These are phyloP conservation scores for Fusarium albidum DNA, from an alignment of 2,329 filamentous ascomycete genomes.

Conservation along the genomic window DNA sequence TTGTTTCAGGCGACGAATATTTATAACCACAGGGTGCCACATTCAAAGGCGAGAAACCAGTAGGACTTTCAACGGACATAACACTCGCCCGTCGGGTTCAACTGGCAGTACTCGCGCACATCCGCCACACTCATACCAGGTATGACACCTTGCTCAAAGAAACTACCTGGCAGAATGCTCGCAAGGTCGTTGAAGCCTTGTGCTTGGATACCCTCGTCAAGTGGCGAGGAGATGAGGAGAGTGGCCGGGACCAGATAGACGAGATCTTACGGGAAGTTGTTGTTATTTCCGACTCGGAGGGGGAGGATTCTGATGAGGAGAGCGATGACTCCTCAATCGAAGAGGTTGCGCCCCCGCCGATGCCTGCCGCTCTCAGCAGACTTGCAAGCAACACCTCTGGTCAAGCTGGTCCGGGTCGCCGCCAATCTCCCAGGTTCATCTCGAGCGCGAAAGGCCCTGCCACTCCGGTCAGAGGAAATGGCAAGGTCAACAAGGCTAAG, in stretches of 20 bases:
- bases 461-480: slow-evolving; percentile 31
- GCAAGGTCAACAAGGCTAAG: slow-evolving; percentile 41
- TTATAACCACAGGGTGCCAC: slow-evolving; percentile 52
- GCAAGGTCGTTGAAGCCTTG: slow-evolving; percentile 66
- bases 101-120: slow-evolving; percentile 71
- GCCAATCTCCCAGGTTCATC: slow-evolving; percentile 28
- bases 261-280: slow-evolving; percentile 73
- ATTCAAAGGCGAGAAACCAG: slow-evolving; percentile 62
- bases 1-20: slow-evolving; percentile 16
- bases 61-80: slow-evolving; percentile 65
- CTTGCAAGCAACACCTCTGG: slow-evolving; percentile 17
- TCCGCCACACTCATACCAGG: slow-evolving; percentile 71
- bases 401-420: slow-evolving; percentile 26
- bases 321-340: slow-evolving; percentile 46
- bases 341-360: slow-evolving; percentile 25
- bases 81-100: slow-evolving; percentile 69
- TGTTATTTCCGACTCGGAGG: slow-evolving; percentile 69
- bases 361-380: slow-evolving; percentile 11
- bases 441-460: slow-evolving; percentile 18
- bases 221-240: slow-evolving; percentile 77
- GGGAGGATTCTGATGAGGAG: slow-evolving; percentile 52
- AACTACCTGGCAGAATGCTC: slow-evolving; percentile 65
- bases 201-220: slow-evolving; percentile 73
- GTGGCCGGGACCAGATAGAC: slow-evolving; percentile 71
- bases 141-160: slow-evolving; percentile 69